Conservation (phyloP, 495 filamentous ascomycete genomes). For the Sphaerosporella brunnea region DNA sequence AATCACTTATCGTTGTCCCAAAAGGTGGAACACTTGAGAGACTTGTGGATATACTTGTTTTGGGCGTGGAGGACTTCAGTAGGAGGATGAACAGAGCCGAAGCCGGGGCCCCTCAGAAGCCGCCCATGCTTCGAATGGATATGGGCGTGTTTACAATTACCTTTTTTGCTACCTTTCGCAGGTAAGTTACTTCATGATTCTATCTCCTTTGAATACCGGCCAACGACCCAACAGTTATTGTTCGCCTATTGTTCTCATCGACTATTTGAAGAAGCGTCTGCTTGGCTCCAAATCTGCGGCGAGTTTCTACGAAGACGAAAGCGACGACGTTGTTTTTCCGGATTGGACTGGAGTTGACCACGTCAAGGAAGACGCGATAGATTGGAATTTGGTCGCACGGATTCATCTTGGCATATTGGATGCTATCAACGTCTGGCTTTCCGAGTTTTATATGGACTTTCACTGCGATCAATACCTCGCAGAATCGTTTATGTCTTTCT, state of each 20-base stretch:
- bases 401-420: conserved; percentile 27
- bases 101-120: conserved; percentile 2
- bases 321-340: conserved; percentile 27
- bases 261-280: conserved; percentile 27
- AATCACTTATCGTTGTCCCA: conserved; percentile 20
- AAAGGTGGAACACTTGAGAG: conserved; percentile 28
- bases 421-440: conserved; percentile 25
- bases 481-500: conserved; percentile 24
- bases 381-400: conserved; percentile 26
- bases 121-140: conserved; percentile 24
- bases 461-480: conserved; percentile 24
- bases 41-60: conserved; percentile 26
- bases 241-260: conserved; percentile 26
- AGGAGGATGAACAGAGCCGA: conserved; percentile 25
- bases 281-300: conserved; percentile 27
- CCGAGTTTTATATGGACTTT: conserved; percentile 26
- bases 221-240: conserved; percentile 26
- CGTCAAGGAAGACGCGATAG: conserved; percentile 21
- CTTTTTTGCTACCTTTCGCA: conserved; percentile 28
- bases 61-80: conserved; percentile 27
- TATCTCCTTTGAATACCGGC: no score
- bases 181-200: no score
- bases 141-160: conserved; percentile 28
- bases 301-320: conserved; percentile 22
- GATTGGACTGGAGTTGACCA: conserved; percentile 27